Base-by-base conservation (phyloP, 768 basidiomycete genomes). In the Pleurotus sapidus region DNA sequence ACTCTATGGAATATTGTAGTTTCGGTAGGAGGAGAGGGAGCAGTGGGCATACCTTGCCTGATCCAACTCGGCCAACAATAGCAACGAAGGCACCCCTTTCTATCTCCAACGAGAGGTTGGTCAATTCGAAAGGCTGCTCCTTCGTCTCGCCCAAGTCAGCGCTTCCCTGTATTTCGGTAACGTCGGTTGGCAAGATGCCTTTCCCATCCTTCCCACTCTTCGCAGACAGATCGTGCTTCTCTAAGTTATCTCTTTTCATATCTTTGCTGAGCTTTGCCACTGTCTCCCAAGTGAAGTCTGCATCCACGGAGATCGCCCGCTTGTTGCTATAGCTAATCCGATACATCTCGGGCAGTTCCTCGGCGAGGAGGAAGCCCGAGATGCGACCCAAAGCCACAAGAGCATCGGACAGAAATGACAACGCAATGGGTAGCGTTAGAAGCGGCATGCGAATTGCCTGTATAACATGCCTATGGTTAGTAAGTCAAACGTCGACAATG, bases 1-100 rank as follows among this genome's bases (percentile, higher is more conserved):
- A 57, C 79, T 86, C 84, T 86, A 45, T 46, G 43, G 34, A 56
- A 23, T 23, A 39, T 8, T 30, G 49, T 24, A 18, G 14, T 23
- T 42, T 1, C 47, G 20, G 37, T 9, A 18, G 40, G 59, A 9
- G 18, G 20, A 20, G 20, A 20, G 20, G 20, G 20, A 20, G 20
- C 20, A 20, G 20, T 20, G 20, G 20, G 20, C 66, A 3, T 38
- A 84, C 80, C 73, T 91, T 91, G 25, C 90, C 90, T 43, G 82
- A 83, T 0, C 89, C 89, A 30, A 91, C 86, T 8, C 80, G 77
- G 15, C 90, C 90, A 18, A 91, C 86, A 25, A 91, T 82, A 1
- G 84, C 87, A 6, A 89, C 75, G 34, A 91, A 83, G 37, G 85
- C 72, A 14, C 89, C 88, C 57, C 70, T 74, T 2, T 75, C 75